These are phyloP conservation scores for Didymella keratinophila DNA, from an alignment of 2,329 filamentous ascomycete genomes.

Conservation along the genomic window DNA sequence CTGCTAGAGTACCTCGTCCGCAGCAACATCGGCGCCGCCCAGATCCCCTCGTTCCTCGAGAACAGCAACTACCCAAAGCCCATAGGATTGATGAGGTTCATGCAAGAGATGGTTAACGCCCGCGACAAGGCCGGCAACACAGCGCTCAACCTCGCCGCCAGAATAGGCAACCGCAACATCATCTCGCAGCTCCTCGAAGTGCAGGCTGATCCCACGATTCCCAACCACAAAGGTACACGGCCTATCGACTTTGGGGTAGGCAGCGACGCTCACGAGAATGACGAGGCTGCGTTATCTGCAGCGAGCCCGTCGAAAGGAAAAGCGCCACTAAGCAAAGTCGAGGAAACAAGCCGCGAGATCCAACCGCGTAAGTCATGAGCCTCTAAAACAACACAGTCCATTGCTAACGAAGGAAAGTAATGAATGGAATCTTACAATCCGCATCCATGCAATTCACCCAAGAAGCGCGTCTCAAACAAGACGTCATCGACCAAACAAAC, in stretches of 20 bases:
- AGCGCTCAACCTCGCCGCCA: slow-evolving; percentile 88
- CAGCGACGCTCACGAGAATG: slow-evolving; percentile 62
- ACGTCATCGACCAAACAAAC: slow-evolving; percentile 82
- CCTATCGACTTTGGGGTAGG: slow-evolving; percentile 96
- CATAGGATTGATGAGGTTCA: slow-evolving; percentile 90
- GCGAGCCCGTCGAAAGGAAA: slow-evolving; percentile 50
- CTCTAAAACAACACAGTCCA: too few relatives aligned
- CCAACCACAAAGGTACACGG: slow-evolving; percentile 86
- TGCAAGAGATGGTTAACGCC: slow-evolving; percentile 96
- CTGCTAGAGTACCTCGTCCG: slow-evolving; percentile 93
- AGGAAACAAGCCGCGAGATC: slow-evolving; percentile 81
- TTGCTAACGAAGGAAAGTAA: slow-evolving; percentile 58
- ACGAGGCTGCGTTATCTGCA: slow-evolving; percentile 46
- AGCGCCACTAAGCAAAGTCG: slow-evolving; percentile 57
- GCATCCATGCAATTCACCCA: slow-evolving; percentile 80
- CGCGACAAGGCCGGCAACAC: slow-evolving; percentile 95
- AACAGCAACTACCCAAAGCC: slow-evolving; percentile 65
- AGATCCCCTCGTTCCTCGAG: slow-evolving; percentile 55
- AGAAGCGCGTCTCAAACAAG: slow-evolving; percentile 84
- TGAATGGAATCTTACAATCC: slow-evolving; percentile 81
- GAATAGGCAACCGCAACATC: slow-evolving; percentile 92
- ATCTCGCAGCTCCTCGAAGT: slow-evolving; percentile 97
- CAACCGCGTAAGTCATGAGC: slow-evolving; percentile 70
- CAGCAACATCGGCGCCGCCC: slow-evolving; percentile 59
- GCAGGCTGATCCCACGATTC: slow-evolving; percentile 88